phyloP scores from a whole-genome alignment of 2,329 filamentous ascomycete species.

The Periconia digitata region DNA sequence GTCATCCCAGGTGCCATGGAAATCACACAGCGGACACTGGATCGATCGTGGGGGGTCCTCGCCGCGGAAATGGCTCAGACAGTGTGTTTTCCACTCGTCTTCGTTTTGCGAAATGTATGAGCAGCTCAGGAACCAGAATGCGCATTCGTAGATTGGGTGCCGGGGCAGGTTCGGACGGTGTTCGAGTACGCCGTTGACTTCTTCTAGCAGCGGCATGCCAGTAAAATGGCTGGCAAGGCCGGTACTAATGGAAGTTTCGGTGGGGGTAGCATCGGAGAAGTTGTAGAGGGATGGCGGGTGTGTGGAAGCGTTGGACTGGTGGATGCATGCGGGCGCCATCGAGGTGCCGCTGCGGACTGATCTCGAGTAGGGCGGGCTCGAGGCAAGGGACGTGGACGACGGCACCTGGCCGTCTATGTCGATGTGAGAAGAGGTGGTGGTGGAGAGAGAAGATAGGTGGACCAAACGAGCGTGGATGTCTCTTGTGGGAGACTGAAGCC shows the following conservation, averaged over 20 bases:
- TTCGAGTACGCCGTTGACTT: constrained; percentile 25
- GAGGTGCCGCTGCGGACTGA: constrained; percentile 18
- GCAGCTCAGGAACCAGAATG: constrained; percentile 31
- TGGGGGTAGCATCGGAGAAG: constrained; percentile 24
- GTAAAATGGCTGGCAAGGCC: constrained; percentile 21
- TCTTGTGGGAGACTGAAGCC: constrained; percentile 25
- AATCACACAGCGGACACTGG: constrained; percentile 29
- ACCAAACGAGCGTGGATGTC: constrained; percentile 31
- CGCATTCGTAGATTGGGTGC: constrained; percentile 24
- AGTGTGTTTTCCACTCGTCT: constrained; percentile 29
- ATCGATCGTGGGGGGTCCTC: constrained; percentile 25
- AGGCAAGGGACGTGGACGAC: constrained; percentile 9
- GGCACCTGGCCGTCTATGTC: constrained; percentile 13
- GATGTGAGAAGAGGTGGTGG: constrained; percentile 9
- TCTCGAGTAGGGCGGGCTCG: constrained; percentile 13
- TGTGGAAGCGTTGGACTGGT: constrained; percentile 25
- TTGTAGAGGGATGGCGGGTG: constrained; percentile 25
- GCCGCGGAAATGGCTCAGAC: constrained; percentile 24
- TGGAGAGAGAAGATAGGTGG: constrained; percentile 7
- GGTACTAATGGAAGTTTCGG: constrained; percentile 28
- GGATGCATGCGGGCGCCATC: constrained; percentile 35
- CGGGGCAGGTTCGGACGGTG: constrained; percentile 13
- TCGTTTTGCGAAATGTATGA: constrained; percentile 18
- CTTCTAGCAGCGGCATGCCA: constrained; percentile 24
- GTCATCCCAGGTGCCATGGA: constrained; percentile 13